Evolutionary conservation across 75 land plant species (phyloP).

Genomic region (Sequoiadendron giganteum): DNA sequence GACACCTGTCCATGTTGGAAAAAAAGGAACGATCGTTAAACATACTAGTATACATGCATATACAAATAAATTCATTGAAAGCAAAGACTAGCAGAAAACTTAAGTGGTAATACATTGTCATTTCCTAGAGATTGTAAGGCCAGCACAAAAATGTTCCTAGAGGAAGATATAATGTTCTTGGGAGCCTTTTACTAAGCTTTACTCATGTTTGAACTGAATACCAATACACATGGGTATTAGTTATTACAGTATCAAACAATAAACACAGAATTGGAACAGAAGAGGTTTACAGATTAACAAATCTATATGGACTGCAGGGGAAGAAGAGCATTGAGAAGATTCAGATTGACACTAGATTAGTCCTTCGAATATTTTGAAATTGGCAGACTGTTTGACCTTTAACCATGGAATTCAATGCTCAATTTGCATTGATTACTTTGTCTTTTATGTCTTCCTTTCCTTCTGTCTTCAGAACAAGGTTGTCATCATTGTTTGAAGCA

Average conservation of each 20-base stretch:
- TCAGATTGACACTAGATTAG: background rate
- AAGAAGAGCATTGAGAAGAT: background rate
- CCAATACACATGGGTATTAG: background rate
- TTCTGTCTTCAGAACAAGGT: conserved; percentile 69
- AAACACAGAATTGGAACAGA: background rate
- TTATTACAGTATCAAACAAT: background rate
- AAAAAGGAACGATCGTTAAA: conserved; percentile 7
- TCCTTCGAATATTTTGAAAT: conserved; percentile 14
- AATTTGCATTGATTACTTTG: conserved; percentile 29
- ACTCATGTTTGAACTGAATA: background rate
- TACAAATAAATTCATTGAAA: background rate
- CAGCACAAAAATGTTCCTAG: conserved; percentile 1
- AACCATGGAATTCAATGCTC: conserved; percentile 17
- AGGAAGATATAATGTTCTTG: background rate
- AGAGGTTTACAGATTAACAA: background rate
- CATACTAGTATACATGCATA: background rate
- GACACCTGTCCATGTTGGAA: conserved; percentile 52
- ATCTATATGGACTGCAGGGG: background rate
- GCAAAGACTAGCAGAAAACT: background rate
- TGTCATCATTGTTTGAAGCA: conserved; percentile 46
- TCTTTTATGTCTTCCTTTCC: conserved; percentile 37
- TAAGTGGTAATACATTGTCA: no score
- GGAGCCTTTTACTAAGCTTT: background rate
- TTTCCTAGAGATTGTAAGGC: background rate
- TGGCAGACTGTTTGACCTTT: conserved; percentile 18